A percentile compares a stretch with the other conserved stretches of the same genome.
phyloP scores from a whole-genome alignment of 1,284 basidiomycete genomes.

The Apiotrichum domesticum region DNA sequence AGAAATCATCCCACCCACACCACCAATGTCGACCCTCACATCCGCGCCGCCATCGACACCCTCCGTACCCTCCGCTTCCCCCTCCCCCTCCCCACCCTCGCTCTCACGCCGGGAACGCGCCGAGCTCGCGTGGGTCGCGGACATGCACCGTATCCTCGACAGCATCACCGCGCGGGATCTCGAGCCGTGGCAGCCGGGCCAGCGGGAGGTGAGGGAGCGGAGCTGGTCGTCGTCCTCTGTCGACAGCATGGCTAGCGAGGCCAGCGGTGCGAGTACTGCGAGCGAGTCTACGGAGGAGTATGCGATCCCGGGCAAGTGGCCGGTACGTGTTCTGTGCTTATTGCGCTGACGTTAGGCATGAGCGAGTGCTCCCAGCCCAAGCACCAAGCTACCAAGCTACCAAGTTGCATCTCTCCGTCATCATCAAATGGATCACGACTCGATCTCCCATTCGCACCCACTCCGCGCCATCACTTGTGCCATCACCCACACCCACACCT shows the following conservation, averaged over 20 bases:
- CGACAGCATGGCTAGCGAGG: background rate
- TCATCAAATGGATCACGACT: no score
- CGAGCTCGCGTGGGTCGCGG: background rate
- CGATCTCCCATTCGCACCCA: no score
- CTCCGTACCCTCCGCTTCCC: background rate
- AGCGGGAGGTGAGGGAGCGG: background rate
- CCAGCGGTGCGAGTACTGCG: background rate
- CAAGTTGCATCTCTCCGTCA: no score
- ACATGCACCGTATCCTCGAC: slow-evolving; percentile 1
- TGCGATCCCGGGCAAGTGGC: no score
- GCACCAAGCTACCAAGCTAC: no score
- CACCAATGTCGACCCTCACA: background rate
- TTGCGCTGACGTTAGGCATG: no score
- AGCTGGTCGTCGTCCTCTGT: background rate
- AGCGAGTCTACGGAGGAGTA: no score
- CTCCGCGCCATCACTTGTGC: no score
- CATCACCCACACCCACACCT: no score
- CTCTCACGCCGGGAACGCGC: background rate
- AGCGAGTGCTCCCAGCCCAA: no score
- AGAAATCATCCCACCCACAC: background rate
- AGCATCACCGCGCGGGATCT: background rate
- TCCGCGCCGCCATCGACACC: background rate
- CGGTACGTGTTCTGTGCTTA: no score
- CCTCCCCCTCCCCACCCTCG: background rate
- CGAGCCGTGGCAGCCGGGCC: background rate